A percentile compares a stretch with the other conserved stretches of the same genome.
phyloP scores from a whole-genome alignment of 192 early-diverging fungal genomes.

The Coemansia sp. region DNA sequence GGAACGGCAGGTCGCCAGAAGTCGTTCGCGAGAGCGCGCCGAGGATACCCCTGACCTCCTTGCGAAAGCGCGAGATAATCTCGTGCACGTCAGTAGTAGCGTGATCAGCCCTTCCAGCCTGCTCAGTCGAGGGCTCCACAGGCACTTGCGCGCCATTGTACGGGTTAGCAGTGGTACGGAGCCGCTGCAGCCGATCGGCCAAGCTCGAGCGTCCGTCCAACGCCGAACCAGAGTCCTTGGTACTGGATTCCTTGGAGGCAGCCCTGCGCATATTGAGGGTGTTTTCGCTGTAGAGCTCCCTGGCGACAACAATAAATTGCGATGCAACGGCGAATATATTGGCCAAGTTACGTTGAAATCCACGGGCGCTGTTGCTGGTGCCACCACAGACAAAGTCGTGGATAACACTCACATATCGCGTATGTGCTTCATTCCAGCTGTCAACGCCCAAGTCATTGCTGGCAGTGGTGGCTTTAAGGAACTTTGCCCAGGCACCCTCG shows the following conservation, averaged over 20 bases:
- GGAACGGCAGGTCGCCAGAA: slow-evolving; percentile 69
- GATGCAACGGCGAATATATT: slow-evolving; percentile 67
- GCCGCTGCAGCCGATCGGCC: slow-evolving; percentile 34
- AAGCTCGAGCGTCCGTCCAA: slow-evolving; percentile 4
- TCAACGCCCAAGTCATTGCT: slow-evolving; percentile 64
- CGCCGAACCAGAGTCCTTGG: not conserved
- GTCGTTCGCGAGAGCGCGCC: slow-evolving; percentile 60
- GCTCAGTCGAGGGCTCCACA: slow-evolving; percentile 42
- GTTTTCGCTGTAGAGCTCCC: slow-evolving; percentile 55
- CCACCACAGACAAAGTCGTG: slow-evolving; percentile 59
- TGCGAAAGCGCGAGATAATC: slow-evolving; percentile 38
- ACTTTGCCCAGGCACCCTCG: slow-evolving; percentile 86
- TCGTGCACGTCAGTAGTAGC: slow-evolving; percentile 49
- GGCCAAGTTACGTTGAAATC: slow-evolving; percentile 52
- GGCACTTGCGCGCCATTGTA: slow-evolving; percentile 17
- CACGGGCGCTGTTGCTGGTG: slow-evolving; percentile 32
- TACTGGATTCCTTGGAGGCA: not conserved
- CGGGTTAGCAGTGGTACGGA: slow-evolving; percentile 31
- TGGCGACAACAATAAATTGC: slow-evolving; percentile 55
- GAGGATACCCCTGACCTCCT: slow-evolving; percentile 57
- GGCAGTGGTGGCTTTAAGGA: slow-evolving; percentile 41
- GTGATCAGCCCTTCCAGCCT: too few species aligned
- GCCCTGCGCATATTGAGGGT: slow-evolving; percentile 28
- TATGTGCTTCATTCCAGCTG: slow-evolving; percentile 75
- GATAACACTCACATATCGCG: slow-evolving; percentile 68